These are phyloP conservation scores for Blepharisma stoltei DNA, from an alignment of 73 alveolate genomes.

Conservation along the genomic window DNA sequence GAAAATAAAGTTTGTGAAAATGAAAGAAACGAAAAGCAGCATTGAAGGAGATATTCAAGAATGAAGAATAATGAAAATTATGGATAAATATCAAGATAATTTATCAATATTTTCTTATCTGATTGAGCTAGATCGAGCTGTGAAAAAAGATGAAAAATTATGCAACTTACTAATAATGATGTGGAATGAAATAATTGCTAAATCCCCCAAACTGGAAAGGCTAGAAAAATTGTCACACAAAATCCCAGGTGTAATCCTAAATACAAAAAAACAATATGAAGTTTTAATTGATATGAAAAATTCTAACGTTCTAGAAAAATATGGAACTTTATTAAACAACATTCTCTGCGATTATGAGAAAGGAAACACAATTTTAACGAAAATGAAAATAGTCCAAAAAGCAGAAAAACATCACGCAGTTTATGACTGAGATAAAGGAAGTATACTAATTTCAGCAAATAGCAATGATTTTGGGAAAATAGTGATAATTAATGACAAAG, in stretches of 20 bases:
- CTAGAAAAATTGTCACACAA: background rate
- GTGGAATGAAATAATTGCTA: background rate
- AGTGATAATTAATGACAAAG: background rate
- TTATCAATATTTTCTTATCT: background rate
- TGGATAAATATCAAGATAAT: background rate
- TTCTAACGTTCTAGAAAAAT: background rate
- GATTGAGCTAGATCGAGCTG: background rate
- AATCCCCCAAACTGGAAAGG: background rate
- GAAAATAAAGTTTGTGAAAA: background rate
- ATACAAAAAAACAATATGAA: background rate
- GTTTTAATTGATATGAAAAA: background rate
- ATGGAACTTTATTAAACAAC: background rate
- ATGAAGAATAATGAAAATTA: background rate
- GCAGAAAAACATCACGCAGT: background rate
- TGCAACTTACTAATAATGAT: background rate
- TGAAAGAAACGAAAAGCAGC: background rate
- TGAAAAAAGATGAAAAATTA: background rate
- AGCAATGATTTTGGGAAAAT: background rate
- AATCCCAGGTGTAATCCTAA: background rate
- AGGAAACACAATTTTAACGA: no score
- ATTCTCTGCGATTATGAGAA: background rate
- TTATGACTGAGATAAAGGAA: slow-evolving; percentile 2
- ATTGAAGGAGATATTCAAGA: slow-evolving; percentile 11
- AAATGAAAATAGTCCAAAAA: background rate
- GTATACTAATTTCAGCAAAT: background rate